A percentile compares a stretch with the other conserved stretches of the same genome.
Conservation (phyloP, 306 rosid species). For the Cercis canadensis region DNA sequence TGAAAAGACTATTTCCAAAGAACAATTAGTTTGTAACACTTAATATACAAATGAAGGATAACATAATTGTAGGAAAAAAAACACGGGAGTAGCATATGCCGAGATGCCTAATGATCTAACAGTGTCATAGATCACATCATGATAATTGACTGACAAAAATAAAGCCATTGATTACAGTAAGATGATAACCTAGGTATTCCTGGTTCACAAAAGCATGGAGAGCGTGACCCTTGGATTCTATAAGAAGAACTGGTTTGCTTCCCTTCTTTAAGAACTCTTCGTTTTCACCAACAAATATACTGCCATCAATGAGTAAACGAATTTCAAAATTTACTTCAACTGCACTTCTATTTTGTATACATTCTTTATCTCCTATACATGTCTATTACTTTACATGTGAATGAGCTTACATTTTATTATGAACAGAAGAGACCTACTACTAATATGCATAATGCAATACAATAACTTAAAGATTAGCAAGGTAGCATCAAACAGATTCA, state of each 20-base stretch:
- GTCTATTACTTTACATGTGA: conserved; percentile 12
- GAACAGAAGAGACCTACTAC: conserved; percentile 5
- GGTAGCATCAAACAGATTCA: conserved; percentile 8
- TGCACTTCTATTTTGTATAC: conserved; percentile 5
- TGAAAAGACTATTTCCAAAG: background rate
- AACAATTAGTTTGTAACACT: background rate
- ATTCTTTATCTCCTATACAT: conserved; percentile 24
- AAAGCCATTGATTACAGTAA: conserved; percentile 13
- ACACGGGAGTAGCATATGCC: conserved; percentile 10
- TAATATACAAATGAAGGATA: conserved; percentile 22
- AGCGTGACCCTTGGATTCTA: conserved; percentile 90
- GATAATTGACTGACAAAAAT: conserved; percentile 28
- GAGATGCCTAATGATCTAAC: conserved; percentile 17
- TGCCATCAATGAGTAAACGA: conserved; percentile 49
- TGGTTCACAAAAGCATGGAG: conserved; percentile 89
- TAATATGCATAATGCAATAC: background rate
- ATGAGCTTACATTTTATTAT: background rate
- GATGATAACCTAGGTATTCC: conserved; percentile 72
- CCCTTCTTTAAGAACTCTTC: conserved; percentile 82
- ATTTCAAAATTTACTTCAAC: conserved; percentile 30
- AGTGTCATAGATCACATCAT: background rate
- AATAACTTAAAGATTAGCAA: conserved; percentile 7
- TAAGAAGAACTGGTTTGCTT: conserved; percentile 69
- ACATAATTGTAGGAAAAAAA: background rate
- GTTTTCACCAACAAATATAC: conserved; percentile 63